Evolutionary conservation across 306 rosid genomes (phyloP).

Genomic region (Cicer pinnatifidum): DNA sequence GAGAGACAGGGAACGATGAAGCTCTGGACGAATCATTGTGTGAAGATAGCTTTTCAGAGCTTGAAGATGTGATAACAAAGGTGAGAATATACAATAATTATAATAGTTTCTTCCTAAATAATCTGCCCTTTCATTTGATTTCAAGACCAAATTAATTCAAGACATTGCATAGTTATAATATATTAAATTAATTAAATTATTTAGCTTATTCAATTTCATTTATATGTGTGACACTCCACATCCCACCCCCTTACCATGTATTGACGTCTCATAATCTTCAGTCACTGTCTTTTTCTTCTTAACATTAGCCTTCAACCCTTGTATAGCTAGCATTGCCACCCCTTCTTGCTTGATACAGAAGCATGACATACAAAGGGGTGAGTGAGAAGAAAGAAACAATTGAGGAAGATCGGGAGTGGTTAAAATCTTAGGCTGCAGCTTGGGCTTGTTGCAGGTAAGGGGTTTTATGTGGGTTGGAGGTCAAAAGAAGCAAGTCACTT

Average conservation of each 20-base stretch:
- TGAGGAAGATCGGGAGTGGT: background rate
- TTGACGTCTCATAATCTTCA: background rate
- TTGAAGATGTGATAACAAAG: conserved; percentile 80
- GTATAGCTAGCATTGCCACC: background rate
- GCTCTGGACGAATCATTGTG: conserved; percentile 66
- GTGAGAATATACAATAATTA: conserved; percentile 47
- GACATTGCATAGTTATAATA: no score
- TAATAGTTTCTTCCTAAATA: conserved; percentile 21
- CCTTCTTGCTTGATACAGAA: background rate
- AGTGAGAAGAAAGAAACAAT: background rate
- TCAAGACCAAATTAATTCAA: background rate
- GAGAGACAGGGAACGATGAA: conserved; percentile 71
- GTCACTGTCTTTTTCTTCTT: background rate
- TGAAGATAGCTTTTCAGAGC: conserved; percentile 73
- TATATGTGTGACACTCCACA: background rate
- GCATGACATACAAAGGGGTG: background rate
- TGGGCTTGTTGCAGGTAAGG: background rate
- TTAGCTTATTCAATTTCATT: background rate
- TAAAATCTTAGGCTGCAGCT: background rate
- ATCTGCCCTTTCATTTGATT: conserved; percentile 39
- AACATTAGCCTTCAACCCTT: background rate
- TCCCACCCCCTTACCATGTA: background rate
- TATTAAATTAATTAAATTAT: background rate
- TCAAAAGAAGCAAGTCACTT: conserved; percentile 26
- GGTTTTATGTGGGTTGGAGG: background rate